Conservation (phyloP, 1,139 yeast species). For the Wickerhamomyces sp. region DNA sequence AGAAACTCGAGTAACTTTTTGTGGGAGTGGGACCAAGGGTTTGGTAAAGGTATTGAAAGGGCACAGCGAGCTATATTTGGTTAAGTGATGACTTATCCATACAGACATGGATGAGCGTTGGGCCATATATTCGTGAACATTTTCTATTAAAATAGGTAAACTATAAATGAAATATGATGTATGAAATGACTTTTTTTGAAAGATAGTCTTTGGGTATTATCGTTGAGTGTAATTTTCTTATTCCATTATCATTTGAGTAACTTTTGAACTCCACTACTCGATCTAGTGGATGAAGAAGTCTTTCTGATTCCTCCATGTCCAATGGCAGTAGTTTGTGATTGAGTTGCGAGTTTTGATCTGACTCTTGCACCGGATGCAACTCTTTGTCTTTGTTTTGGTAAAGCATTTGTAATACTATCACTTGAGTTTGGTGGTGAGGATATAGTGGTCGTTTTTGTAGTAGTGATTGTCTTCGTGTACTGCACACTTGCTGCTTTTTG, state of each 20-base stretch:
- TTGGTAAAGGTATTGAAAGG: slow-evolving; percentile 48
- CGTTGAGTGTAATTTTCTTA: background rate
- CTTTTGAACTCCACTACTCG: slow-evolving; percentile 20
- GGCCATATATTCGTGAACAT: too few species aligned
- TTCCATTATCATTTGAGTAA: background rate
- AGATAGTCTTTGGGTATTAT: background rate
- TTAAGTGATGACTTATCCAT: background rate
- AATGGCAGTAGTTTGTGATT: slow-evolving; percentile 13
- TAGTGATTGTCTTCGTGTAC: slow-evolving; percentile 44
- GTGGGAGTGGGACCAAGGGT: slow-evolving; percentile 94
- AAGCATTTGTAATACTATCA: slow-evolving; percentile 10
- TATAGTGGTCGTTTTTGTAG: slow-evolving; percentile 45
- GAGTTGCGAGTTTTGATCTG: slow-evolving; percentile 22
- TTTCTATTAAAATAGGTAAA: background rate
- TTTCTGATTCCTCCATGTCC: slow-evolving; percentile 24
- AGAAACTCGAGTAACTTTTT: slow-evolving; percentile 52
- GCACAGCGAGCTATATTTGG: slow-evolving; percentile 16
- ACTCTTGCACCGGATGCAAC: slow-evolving; percentile 30
- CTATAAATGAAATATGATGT: background rate
- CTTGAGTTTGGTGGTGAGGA: slow-evolving; percentile 33
- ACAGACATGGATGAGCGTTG: too few species aligned
- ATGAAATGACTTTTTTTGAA: too few species aligned
- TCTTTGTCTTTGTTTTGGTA: slow-evolving; percentile 23
- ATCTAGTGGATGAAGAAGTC: slow-evolving; percentile 19
- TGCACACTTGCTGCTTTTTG: slow-evolving; percentile 30